These are phyloP conservation scores for Solanum virginianum DNA, from an alignment of 257 asterid species.

Conservation along the genomic window DNA sequence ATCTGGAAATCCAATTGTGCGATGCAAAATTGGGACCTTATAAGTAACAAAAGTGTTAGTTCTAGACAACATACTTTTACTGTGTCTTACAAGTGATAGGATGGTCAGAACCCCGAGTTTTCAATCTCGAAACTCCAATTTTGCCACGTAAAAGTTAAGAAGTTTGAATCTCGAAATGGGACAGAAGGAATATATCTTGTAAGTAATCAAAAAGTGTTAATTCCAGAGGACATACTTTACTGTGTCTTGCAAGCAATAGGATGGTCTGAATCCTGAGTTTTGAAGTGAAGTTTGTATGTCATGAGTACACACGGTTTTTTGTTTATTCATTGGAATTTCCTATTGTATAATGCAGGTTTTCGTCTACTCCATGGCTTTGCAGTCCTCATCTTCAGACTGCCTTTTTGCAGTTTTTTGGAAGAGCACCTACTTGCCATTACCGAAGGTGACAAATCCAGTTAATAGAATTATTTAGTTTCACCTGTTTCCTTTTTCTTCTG, in stretches of 20 bases:
- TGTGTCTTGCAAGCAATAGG: neutral
- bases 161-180: no score
- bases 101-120: neutral
- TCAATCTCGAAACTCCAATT: neutral
- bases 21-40: neutral
- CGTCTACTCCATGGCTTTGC: slow-evolving; percentile 79
- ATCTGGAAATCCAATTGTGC: neutral
- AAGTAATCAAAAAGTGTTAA: neutral
- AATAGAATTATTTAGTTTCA: neutral
- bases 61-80: neutral
- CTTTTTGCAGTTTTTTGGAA: slow-evolving; percentile 59
- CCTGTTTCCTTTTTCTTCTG: neutral
- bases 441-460: slow-evolving; percentile 39
- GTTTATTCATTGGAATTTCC: neutral
- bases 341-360: slow-evolving; percentile 30
- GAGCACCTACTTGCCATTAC: slow-evolving; percentile 52
- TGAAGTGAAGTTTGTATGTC: neutral
- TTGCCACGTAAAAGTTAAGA: neutral
- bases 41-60: neutral
- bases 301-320: neutral
- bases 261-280: neutral
- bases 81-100: neutral
- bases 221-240: neutral
- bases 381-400: slow-evolving; percentile 89
- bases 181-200: neutral